These are phyloP conservation scores for Tricholoma hemisulphureum DNA, from an alignment of 768 basidiomycete genomes.

Conservation along the genomic window DNA sequence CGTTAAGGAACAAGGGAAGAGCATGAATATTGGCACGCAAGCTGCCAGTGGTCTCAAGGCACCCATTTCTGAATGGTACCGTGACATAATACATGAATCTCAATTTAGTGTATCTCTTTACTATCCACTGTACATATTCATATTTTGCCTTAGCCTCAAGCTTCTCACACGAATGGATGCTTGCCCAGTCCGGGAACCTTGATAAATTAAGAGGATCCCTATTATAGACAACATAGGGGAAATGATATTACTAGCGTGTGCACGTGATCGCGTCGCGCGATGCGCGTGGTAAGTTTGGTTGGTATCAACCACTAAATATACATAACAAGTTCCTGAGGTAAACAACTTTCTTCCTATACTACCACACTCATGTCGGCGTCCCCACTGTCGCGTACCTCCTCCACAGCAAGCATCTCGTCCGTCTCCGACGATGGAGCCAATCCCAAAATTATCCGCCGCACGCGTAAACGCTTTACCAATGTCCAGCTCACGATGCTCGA, in stretches of 20 bases:
- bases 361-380: conserved; percentile 8
- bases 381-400: conserved; percentile 47
- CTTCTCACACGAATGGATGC: too few relatives aligned
- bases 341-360: conserved; percentile 12
- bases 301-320: conserved; percentile 21
- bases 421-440: conserved; percentile 40
- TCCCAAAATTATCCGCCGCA: conserved; percentile 46
- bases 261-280: conserved; percentile 22
- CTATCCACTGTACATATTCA: too few relatives aligned
- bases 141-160: too few relatives aligned
- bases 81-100: too few relatives aligned
- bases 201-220: too few relatives aligned
- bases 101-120: too few relatives aligned
- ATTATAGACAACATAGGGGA: too few relatives aligned
- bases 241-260: too few relatives aligned
- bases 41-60: too few relatives aligned
- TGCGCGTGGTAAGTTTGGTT: conserved; percentile 22
- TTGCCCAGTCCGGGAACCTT: too few relatives aligned
- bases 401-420: conserved; percentile 55
- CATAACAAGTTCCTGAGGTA: conserved; percentile 13
- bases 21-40: not conserved
- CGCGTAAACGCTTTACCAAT: conserved; percentile 69
- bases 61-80: too few relatives aligned
- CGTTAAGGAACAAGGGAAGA: conserved; percentile 42
- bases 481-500: conserved; percentile 71